Base-by-base conservation (phyloP, 805 yeast genomes). In the Teunomyces stri region DNA sequence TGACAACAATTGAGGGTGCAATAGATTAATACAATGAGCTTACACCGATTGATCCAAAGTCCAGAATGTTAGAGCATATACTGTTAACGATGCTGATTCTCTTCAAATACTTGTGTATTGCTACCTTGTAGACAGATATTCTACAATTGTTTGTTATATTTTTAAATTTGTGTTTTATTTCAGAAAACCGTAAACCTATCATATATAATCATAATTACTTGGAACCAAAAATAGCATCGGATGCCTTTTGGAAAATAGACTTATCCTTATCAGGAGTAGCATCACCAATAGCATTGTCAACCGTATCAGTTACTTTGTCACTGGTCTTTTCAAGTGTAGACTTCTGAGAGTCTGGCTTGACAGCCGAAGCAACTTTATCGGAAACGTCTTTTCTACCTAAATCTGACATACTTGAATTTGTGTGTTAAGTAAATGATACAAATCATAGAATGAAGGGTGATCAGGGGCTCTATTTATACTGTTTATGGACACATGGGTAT, bases 321-420 rank as follows among this genome's bases (percentile, higher is more conserved):
- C 62, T 68, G 39, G 58, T 58, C 51, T 65, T 61, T 58, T 69
- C 75, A 21, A 58, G 51, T 44, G 69, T 61, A 40, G 68, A 51
- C 68, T 72, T 72, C 57, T 70, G 65, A 46, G 68, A 62, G 59
- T 72, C 72, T 57, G 77, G 77, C 59, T 62, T 70, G 29, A 72
- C 60, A 46, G 71, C 65, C 44, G 70, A 59, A 43, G 51, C 44
- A 49, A 68, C 57, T 57, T 72, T 72, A 60, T 69, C 75, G 46
- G 66, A 55, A 53, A 71, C 60, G 52, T 65, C 64, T 67, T 72
- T 66, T 63, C 77, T 68, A 52, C 76, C 77, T 36, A 62, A 48
- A 66, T 72, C 75, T 52, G 74, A 64, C 76, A 72, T 72, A 20
- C 20, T 56, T 40, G 33, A 45, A 44, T 38, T 42, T 45, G 34